A percentile compares a stretch with the other conserved stretches of the same genome.
Evolutionary conservation across 2,329 filamentous ascomycete species (phyloP).

Genomic region (Neofusicoccum sp.): DNA sequence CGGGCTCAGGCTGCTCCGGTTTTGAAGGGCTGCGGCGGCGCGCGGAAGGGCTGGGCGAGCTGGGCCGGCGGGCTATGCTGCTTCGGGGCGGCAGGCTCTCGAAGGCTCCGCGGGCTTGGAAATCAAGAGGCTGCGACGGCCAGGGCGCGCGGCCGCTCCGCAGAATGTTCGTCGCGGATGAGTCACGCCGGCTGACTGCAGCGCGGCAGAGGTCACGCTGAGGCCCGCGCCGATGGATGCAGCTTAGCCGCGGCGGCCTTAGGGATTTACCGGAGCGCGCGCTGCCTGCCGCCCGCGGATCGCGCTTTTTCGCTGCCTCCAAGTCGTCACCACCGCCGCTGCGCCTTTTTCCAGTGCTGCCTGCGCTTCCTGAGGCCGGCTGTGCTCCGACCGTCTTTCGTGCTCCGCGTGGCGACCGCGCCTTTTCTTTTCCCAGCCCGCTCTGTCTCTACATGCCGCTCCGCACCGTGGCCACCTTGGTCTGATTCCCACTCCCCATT

Average conservation of each 20-base stretch:
- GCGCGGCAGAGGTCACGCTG: background rate
- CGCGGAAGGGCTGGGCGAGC: background rate
- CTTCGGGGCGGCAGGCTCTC: background rate
- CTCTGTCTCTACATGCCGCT: background rate
- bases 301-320: constrained; percentile 9
- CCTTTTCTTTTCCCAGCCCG: background rate
- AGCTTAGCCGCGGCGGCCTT: constrained; percentile 2
- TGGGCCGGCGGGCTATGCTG: background rate
- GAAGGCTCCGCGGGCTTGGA: constrained; percentile 5
- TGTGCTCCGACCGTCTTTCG: background rate
- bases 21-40: constrained; percentile 4
- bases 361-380: constrained; percentile 11
- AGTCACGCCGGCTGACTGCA: constrained; percentile 11
- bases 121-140: constrained; percentile 8
- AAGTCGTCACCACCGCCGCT: constrained; percentile 2
- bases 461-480: background rate
- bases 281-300: background rate
- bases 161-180: constrained; percentile 16
- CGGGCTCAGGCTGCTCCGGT: constrained; percentile 45
- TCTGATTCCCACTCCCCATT: background rate
- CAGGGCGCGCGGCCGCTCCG: constrained; percentile 14
- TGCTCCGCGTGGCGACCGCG: background rate
- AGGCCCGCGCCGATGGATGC: background rate
- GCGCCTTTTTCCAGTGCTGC: constrained; percentile 2
- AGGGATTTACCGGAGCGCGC: constrained; percentile 8